phyloP scores from a whole-genome alignment of 305 asterid species.

The Rubia occidens region DNA sequence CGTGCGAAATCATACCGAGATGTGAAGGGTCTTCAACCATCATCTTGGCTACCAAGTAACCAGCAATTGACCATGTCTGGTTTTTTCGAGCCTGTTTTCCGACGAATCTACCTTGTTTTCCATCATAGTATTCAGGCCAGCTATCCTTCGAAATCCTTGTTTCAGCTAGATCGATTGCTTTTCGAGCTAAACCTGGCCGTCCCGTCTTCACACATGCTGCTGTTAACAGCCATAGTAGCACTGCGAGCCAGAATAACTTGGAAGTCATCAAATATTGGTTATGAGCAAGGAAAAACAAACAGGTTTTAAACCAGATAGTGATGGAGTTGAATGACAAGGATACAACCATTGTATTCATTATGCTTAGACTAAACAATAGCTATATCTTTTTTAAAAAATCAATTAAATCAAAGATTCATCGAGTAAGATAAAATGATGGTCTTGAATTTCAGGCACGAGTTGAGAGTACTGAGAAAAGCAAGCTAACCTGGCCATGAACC shows the following conservation, averaged over 20 bases:
- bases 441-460: neutral
- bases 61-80: slow-evolving; percentile 79
- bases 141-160: slow-evolving; percentile 51
- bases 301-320: neutral
- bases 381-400: no score
- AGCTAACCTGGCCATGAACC: slow-evolving; percentile 35
- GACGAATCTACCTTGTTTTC: slow-evolving; percentile 51
- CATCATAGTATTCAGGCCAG: slow-evolving; percentile 83
- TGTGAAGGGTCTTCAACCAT: slow-evolving; percentile 84
- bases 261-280: neutral
- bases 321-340: neutral
- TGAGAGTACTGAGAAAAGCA: neutral
- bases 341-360: neutral
- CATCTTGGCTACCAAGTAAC: slow-evolving; percentile 76
- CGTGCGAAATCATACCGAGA: slow-evolving; percentile 63
- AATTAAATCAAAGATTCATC: neutral
- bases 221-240: slow-evolving; percentile 72
- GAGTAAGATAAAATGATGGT: neutral
- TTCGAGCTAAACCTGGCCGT: slow-evolving; percentile 67
- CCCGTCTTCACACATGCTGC: slow-evolving; percentile 82
- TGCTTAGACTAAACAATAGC: neutral
- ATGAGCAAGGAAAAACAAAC: neutral
- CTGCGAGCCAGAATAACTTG: slow-evolving; percentile 28
- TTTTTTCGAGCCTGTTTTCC: slow-evolving; percentile 71
- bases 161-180: slow-evolving; percentile 70